phyloP scores from a whole-genome alignment of 2,329 filamentous ascomycete species.

The Epichloe typhina region DNA sequence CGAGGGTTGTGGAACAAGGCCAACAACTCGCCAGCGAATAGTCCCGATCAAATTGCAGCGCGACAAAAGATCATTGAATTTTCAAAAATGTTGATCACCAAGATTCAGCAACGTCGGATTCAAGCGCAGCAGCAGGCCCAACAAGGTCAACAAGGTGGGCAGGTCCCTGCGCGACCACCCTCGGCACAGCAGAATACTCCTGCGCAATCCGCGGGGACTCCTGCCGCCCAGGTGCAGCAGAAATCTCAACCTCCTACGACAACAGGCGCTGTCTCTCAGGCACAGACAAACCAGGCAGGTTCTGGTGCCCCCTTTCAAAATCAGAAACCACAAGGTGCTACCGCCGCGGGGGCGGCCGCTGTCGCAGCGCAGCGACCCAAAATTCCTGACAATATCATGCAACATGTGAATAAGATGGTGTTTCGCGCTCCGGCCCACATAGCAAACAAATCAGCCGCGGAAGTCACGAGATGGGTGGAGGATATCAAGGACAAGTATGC shows the following conservation, averaged over 20 bases:
- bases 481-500: slow-evolving; percentile 35
- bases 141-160: slow-evolving; percentile 12
- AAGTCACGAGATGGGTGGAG: slow-evolving; percentile 35
- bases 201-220: slow-evolving; percentile 8
- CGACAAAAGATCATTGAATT: slow-evolving; percentile 48
- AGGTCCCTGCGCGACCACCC: slow-evolving; percentile 11
- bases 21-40: slow-evolving; percentile 33
- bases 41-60: slow-evolving; percentile 34
- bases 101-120: slow-evolving; percentile 30
- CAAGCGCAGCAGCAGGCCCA: slow-evolving; percentile 21
- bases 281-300: slow-evolving; percentile 3
- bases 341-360: slow-evolving; percentile 1
- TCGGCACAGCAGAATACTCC: slow-evolving; percentile 6
- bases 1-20: slow-evolving; percentile 39
- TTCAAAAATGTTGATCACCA: slow-evolving; percentile 40
- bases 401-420: slow-evolving; percentile 34
- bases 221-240: slow-evolving; percentile 10
- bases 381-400: slow-evolving; percentile 30
- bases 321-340: slow-evolving; percentile 10
- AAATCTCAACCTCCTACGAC: slow-evolving; percentile 1
- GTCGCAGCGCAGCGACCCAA: slow-evolving; percentile 16
- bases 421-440: slow-evolving; percentile 32
- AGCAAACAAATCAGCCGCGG: slow-evolving; percentile 26
- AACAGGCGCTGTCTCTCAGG: slow-evolving; percentile 1
- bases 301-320: slow-evolving; percentile 7